A percentile compares a stretch with the other conserved stretches of the same genome.
Conservation (phyloP, 495 filamentous ascomycete species). For the Sordaria brevicollis region DNA sequence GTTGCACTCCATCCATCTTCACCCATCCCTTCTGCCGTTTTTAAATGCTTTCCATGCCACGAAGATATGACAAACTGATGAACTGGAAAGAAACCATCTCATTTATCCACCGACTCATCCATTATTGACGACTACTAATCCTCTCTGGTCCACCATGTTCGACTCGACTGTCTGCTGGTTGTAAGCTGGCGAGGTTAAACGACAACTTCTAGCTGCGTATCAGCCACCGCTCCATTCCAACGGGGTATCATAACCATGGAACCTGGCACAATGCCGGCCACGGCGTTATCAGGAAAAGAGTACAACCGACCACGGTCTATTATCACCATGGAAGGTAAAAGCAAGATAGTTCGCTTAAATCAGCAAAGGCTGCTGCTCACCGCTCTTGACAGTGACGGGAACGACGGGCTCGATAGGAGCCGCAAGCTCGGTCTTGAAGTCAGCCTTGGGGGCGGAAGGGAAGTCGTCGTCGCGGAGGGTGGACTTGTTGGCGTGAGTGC, state of each 20-base stretch:
- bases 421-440: constrained; percentile 2
- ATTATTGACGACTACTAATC: neutral
- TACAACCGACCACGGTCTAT: neutral
- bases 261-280: neutral
- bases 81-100: neutral
- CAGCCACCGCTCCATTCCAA: neutral
- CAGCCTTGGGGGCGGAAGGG: constrained; percentile 49
- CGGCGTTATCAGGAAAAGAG: neutral
- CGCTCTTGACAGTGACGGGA: constrained; percentile 4
- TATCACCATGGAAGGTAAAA: neutral
- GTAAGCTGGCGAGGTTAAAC: neutral
- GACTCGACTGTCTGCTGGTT: neutral
- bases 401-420: constrained; percentile 9
- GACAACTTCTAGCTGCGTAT: neutral
- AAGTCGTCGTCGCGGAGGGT: constrained; percentile 42
- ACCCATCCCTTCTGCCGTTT: neutral
- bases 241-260: neutral
- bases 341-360: constrained; percentile 11
- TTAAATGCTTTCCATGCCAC: neutral
- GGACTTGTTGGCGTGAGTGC: constrained; percentile 27
- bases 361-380: constrained; percentile 30
- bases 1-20: neutral
- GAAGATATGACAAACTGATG: neutral
- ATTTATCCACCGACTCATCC: neutral
- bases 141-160: neutral